Percentiles rank a stretch among this genome's conserved stretches.
Conservation (phyloP, 305 asterid genomes). For the Solanum chacoense region DNA sequence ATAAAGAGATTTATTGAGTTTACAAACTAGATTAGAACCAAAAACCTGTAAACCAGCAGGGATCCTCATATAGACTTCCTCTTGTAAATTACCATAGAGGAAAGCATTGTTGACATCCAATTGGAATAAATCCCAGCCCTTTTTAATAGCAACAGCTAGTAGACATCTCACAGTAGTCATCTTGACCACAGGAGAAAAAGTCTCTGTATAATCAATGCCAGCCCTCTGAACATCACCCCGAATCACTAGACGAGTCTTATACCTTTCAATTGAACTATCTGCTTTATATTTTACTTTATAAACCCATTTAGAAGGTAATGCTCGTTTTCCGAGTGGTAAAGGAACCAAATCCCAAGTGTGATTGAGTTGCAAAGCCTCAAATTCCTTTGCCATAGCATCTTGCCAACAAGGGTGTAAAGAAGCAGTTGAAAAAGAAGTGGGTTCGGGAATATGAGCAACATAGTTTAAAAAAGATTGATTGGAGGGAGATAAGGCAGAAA, state of each 20-base stretch:
- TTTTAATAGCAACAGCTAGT: not conserved
- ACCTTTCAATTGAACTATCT: not conserved
- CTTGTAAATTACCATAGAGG: not conserved
- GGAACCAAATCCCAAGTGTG: no score
- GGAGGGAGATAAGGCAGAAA: not conserved
- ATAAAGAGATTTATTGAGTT: no score
- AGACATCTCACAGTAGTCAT: not conserved
- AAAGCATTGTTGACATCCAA: not conserved
- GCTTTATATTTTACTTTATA: not conserved
- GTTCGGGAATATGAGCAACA: no score
- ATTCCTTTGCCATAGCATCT: not conserved
- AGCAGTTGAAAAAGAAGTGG: fast-evolving
- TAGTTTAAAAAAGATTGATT: no score
- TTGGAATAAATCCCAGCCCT: not conserved
- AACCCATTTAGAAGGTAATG: no score
- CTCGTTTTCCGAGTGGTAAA: not conserved
- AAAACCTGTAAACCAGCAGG: not conserved
- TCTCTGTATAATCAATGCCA: no score
- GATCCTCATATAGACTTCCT: not conserved
- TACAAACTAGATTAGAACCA: not conserved
- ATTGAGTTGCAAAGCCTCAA: not conserved
- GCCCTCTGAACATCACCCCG: not conserved
- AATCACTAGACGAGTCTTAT: not conserved
- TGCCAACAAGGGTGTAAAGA: not conserved
- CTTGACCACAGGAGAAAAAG: not conserved